These are phyloP conservation scores for Klebsormidium nitens DNA, from an alignment of 139 green algal genomes.

Conservation along the genomic window DNA sequence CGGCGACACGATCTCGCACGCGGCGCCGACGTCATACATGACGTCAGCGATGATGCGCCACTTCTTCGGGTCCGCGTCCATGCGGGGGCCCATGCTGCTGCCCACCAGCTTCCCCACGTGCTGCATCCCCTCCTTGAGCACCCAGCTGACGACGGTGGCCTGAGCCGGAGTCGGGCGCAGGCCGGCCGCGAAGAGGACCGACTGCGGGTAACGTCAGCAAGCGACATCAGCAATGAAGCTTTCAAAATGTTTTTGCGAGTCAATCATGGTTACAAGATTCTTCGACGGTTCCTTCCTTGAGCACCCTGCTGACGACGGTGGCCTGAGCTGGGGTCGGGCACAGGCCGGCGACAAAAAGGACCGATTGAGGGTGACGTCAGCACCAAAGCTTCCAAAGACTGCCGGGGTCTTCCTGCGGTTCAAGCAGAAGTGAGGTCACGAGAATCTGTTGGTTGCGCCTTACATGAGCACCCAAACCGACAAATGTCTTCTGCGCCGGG, in stretches of 20 bases:
- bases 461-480: no score
- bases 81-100: slow-evolving; percentile 20
- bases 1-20: slow-evolving; percentile 18
- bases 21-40: slow-evolving; percentile 34
- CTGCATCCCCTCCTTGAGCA: slow-evolving; percentile 38
- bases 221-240: no score
- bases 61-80: slow-evolving; percentile 33
- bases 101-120: slow-evolving; percentile 32
- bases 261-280: no score
- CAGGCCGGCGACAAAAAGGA: not conserved
- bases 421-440: no score
- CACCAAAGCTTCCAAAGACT: no score
- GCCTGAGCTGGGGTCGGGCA: not conserved
- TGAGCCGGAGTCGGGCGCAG: slow-evolving; percentile 23
- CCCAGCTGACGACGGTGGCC: slow-evolving; percentile 37
- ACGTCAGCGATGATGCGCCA: slow-evolving; percentile 33
- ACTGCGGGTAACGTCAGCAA: no score
- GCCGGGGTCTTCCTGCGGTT: no score
- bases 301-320: not conserved
- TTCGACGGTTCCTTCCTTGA: no score
- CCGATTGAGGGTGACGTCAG: no score
- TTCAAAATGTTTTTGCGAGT: no score
- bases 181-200: slow-evolving; percentile 24
- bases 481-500: no score
- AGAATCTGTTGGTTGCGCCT: no score